Base-by-base conservation (phyloP, 352 stramenopile genomes). In the Globisporangium cederbergense region DNA sequence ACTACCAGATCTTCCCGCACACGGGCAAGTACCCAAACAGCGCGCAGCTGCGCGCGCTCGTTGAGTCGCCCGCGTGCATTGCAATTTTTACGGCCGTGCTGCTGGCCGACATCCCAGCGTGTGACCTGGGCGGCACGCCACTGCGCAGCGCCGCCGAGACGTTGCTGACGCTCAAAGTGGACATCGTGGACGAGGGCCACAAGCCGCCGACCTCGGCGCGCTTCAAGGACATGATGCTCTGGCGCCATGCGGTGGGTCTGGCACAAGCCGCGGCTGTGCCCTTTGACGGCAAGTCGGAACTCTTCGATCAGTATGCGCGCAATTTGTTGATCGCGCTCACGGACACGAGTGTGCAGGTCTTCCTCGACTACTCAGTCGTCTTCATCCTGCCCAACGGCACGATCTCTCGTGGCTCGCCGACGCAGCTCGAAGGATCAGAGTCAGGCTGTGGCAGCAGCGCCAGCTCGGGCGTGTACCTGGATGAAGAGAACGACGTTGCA, bases 1-100 rank as follows among this genome's bases (percentile, higher is more conserved):
- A 79, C 45, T 89, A 88, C 68, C 77, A 85, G 63, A 83, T 89
- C 56, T 89, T 85, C 65, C 80, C 80, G 22, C 84, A 76, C 67
- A 60, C 65, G 34, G 80, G 78, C 10, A 56, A 67, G n/a, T 72
- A 78, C 20, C 75, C 80, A 22, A 88, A 67, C 2, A 60, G 73
- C 53, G 28, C 51, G 36, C 75, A 89, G 62, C 74, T 88, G 60
- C 65, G 77, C 16, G 64, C 60, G 7, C 85, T 89, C 75, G 71
- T 68, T 0, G 64, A 71, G 30, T 79, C 78, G 2, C 62, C 77
- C 2, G 72, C 76, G 1, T 89, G 80, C 54, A 63, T 72, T 18
- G 75, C 77, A 10, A 64, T 89, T 18, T 88, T 88, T 56, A 80
- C 77, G 0, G 72, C 74, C 30, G 78, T 83, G 28, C 64, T 83